Conservation (phyloP, 805 yeast species). For the Ogataea degrootiae region DNA sequence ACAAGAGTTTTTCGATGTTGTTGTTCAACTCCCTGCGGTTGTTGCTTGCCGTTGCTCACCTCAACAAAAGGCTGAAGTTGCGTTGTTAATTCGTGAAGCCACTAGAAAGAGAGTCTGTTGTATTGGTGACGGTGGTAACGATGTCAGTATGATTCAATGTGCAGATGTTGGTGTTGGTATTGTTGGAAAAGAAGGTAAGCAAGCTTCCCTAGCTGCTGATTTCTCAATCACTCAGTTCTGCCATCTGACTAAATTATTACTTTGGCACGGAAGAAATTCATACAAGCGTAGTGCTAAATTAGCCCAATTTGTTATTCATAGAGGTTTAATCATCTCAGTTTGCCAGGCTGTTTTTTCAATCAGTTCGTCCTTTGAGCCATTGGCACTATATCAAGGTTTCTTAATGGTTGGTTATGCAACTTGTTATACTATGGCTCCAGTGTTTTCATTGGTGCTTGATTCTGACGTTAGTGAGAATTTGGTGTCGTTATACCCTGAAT, state of each 20-base stretch:
- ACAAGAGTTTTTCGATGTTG: conserved; percentile 73
- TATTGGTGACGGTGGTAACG: conserved; percentile 99
- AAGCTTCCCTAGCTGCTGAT: conserved; percentile 96
- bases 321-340: conserved; percentile 89
- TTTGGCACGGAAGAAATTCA: conserved; percentile 98
- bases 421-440: conserved; percentile 96
- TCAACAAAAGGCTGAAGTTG: conserved; percentile 97
- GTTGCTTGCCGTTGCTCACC: conserved; percentile 98
- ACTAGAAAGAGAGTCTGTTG: conserved; percentile 94
- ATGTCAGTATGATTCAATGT: conserved; percentile 97
- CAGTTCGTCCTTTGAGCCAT: conserved; percentile 83
- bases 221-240: conserved; percentile 91
- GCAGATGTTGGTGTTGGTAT: conserved; percentile 99
- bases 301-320: conserved; percentile 93
- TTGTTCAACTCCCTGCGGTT: conserved; percentile 83
- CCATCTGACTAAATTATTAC: conserved; percentile 73
- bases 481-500: conserved; percentile 88
- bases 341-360: conserved; percentile 93
- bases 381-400: conserved; percentile 94
- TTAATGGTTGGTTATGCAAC: conserved; percentile 98
- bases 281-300: conserved; percentile 93
- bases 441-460: conserved; percentile 86
- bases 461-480: conserved; percentile 86
- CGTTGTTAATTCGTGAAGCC: conserved; percentile 64
- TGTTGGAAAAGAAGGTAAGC: conserved; percentile 97